These are phyloP conservation scores for Zygnema cylindricum DNA, from an alignment of 139 green algal genomes.

Conservation along the genomic window DNA sequence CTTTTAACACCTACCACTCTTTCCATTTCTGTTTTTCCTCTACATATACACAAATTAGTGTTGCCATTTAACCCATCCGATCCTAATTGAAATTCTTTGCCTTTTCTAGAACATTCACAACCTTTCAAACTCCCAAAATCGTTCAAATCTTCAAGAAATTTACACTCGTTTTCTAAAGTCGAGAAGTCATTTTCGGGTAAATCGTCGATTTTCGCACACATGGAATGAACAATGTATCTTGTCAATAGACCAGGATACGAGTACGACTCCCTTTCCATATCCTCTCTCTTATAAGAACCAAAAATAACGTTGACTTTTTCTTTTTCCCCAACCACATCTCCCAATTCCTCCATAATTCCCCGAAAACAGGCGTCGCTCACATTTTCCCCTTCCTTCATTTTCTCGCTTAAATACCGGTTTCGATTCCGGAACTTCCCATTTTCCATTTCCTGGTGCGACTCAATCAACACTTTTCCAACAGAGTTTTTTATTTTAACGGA, in stretches of 20 bases:
- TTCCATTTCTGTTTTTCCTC: slow-evolving; percentile 23
- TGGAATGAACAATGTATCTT: slow-evolving; percentile 51
- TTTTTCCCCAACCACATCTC: slow-evolving; percentile 24
- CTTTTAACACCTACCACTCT: slow-evolving; percentile 42
- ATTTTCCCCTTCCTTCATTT: slow-evolving; percentile 49
- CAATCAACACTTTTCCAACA: slow-evolving; percentile 34
- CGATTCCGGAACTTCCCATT: slow-evolving; percentile 28
- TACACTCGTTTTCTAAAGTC: slow-evolving; percentile 49
- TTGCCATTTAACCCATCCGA: background rate
- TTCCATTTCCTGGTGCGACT: slow-evolving; percentile 58
- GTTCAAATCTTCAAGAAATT: background rate
- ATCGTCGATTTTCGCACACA: slow-evolving; percentile 21
- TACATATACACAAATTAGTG: background rate
- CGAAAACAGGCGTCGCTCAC: slow-evolving; percentile 47
- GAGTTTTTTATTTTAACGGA: slow-evolving; percentile 42
- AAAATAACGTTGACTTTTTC: slow-evolving; percentile 25
- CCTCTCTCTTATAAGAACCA: slow-evolving; percentile 45
- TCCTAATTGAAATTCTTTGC: background rate
- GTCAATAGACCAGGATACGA: slow-evolving; percentile 54
- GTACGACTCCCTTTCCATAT: slow-evolving; percentile 57
- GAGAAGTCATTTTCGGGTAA: slow-evolving; percentile 36
- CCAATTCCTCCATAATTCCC: slow-evolving; percentile 58
- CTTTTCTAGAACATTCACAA: background rate
- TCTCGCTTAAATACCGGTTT: slow-evolving; percentile 54
- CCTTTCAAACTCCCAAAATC: background rate